phyloP scores from a whole-genome alignment of 257 asterid genomes.

The Lithospermum erythrorhizon region DNA sequence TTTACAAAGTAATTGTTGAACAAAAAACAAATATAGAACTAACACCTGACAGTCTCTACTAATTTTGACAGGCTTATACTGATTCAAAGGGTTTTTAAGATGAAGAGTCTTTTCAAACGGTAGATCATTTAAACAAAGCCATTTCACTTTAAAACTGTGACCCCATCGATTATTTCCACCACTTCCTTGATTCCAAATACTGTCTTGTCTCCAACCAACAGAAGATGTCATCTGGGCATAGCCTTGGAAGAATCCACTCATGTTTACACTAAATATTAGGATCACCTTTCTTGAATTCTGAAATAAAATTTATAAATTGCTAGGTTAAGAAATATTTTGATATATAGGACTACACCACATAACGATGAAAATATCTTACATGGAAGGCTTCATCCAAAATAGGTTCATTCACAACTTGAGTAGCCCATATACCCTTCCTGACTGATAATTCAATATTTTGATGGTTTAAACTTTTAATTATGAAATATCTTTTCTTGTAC shows the following conservation, averaged over 20 bases:
- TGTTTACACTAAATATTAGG: slow-evolving; percentile 93
- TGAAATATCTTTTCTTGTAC: slow-evolving; percentile 58
- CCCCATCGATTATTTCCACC: slow-evolving; percentile 85
- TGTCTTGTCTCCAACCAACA: slow-evolving; percentile 76
- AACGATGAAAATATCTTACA: slow-evolving; percentile 42
- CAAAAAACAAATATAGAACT: background rate
- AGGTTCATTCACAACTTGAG: slow-evolving; percentile 97
- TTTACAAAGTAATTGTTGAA: background rate
- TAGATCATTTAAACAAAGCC: slow-evolving; percentile 67
- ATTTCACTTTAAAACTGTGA: slow-evolving; percentile 72
- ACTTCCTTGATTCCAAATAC: slow-evolving; percentile 72
- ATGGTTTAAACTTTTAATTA: slow-evolving; percentile 91
- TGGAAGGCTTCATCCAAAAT: slow-evolving; percentile 91
- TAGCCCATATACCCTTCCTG: slow-evolving; percentile 89
- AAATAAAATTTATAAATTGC: slow-evolving; percentile 14
- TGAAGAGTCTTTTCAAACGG: slow-evolving; percentile 89
- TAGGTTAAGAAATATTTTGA: background rate
- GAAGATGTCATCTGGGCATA: slow-evolving; percentile 92
- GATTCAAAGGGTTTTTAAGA: slow-evolving; percentile 85
- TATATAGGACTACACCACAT: slow-evolving; percentile 6
- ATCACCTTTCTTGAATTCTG: slow-evolving; percentile 93
- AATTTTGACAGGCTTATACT: slow-evolving; percentile 84
- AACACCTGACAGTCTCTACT: slow-evolving; percentile 96
- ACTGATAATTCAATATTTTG: slow-evolving; percentile 72
- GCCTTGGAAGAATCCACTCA: slow-evolving; percentile 99